Evolutionary conservation across 257 asterid species (phyloP).

Genomic region (Anisodus tanguticus): DNA sequence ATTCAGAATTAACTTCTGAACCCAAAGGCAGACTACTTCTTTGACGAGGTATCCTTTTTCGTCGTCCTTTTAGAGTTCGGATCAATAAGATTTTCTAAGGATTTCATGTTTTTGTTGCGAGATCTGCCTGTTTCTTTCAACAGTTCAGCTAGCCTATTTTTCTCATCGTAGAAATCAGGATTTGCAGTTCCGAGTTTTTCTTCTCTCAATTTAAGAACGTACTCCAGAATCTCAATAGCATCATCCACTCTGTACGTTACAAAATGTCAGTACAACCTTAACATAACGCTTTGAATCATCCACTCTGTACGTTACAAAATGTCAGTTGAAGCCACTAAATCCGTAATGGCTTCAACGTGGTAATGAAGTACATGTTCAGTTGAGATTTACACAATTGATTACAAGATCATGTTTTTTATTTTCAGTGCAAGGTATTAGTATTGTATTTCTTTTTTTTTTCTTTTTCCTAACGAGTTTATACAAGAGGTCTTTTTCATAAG

Average conservation of each 20-base stretch:
- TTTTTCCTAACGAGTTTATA: no score
- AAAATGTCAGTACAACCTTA: background rate
- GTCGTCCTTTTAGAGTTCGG: slow-evolving; percentile 74
- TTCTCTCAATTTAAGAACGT: slow-evolving; percentile 88
- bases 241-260: slow-evolving; percentile 72
- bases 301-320: slow-evolving; percentile 50
- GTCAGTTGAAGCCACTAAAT: background rate
- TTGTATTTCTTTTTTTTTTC: no score
- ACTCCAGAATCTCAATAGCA: slow-evolving; percentile 93
- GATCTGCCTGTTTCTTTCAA: slow-evolving; percentile 96
- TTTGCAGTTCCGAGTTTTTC: slow-evolving; percentile 98
- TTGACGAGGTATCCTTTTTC: slow-evolving; percentile 74
- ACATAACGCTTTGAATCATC: slow-evolving; percentile 48
- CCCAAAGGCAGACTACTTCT: slow-evolving; percentile 96
- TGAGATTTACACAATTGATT: background rate
- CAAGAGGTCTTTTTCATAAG: no score
- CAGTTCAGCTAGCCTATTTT: slow-evolving; percentile 91
- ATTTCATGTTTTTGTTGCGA: slow-evolving; percentile 83
- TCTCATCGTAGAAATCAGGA: slow-evolving; percentile 95
- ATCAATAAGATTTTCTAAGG: slow-evolving; percentile 89
- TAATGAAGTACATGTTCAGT: background rate
- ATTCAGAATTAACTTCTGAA: slow-evolving; percentile 66
- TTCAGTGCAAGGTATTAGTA: no score
- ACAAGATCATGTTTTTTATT: no score
- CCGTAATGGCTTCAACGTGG: background rate